These are phyloP conservation scores for Chaetothyriales sp. DNA, from an alignment of 2,329 filamentous ascomycete species.

Conservation along the genomic window DNA sequence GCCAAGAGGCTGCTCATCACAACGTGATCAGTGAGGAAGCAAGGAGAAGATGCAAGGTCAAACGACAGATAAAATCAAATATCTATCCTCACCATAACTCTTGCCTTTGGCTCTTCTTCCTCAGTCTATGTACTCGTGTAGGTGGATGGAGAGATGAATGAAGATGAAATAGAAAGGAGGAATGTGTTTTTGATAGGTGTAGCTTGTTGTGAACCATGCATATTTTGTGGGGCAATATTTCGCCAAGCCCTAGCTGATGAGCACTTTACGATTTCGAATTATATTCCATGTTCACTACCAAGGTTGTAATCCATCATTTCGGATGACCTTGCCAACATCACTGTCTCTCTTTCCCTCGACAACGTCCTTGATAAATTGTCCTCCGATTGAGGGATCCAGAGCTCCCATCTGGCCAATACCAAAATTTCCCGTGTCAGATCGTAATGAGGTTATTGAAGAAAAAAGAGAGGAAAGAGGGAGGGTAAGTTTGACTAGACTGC, in stretches of 20 bases:
- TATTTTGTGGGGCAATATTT: too few species aligned
- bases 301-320: slow-evolving; percentile 18
- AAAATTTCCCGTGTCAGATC: slow-evolving; percentile 8
- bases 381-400: slow-evolving; percentile 21
- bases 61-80: not conserved
- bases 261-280: too few species aligned
- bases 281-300: slow-evolving; percentile 2
- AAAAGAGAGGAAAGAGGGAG: slow-evolving; percentile 12
- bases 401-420: slow-evolving; percentile 21
- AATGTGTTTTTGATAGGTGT: too few species aligned
- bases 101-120: too few species aligned
- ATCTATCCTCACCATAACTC: too few species aligned
- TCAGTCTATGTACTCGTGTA: too few species aligned
- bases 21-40: not conserved
- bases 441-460: slow-evolving; percentile 9
- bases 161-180: too few species aligned
- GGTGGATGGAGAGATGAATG: too few species aligned
- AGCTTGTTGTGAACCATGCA: too few species aligned
- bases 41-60: not conserved
- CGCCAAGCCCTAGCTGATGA: too few species aligned
- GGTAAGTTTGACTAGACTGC: slow-evolving; percentile 3
- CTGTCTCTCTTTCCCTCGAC: slow-evolving; percentile 23
- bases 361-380: slow-evolving; percentile 21
- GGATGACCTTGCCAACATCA: slow-evolving; percentile 19
- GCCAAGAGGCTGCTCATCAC: not conserved